These are phyloP conservation scores for Pseudocercospora fuligena DNA, from an alignment of 2,329 filamentous ascomycete species.

Conservation along the genomic window DNA sequence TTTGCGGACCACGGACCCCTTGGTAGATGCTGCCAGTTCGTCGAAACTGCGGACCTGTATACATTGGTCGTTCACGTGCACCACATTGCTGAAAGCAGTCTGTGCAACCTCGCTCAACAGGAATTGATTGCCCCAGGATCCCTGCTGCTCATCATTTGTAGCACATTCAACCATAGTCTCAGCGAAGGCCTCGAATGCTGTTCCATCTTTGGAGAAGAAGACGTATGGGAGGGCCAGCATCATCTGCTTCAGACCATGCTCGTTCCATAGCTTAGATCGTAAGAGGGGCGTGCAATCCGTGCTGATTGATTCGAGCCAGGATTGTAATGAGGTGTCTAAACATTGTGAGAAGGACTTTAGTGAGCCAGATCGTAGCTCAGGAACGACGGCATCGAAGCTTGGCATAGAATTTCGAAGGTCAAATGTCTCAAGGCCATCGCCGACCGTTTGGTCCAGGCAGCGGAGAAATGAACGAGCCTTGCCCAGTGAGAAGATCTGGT, in stretches of 20 bases:
- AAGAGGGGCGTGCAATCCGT: conserved; percentile 70
- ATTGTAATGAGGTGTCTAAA: conserved; percentile 71
- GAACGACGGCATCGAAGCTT: conserved; percentile 12
- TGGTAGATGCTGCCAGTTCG: conserved; percentile 49
- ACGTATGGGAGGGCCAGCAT: conserved; percentile 71
- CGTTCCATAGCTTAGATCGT: conserved; percentile 67
- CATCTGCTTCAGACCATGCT: conserved; percentile 68
- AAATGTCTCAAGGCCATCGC: background rate
- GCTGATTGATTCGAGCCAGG: conserved; percentile 78
- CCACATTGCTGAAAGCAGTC: conserved; percentile 65
- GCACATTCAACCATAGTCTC: conserved; percentile 75
- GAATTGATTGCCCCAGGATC: conserved; percentile 78
- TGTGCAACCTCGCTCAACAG: conserved; percentile 78
- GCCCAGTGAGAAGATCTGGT: conserved; percentile 81
- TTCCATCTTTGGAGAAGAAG: conserved; percentile 78
- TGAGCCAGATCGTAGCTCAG: conserved; percentile 10
- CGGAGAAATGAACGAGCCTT: conserved; percentile 88
- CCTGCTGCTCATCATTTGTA: conserved; percentile 56
- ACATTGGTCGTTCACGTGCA: conserved; percentile 62
- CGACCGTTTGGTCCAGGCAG: conserved; percentile 58
- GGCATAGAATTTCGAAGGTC: conserved; percentile 8
- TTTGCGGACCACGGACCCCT: conserved; percentile 14
- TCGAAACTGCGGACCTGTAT: conserved; percentile 63
- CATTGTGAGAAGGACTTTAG: conserved; percentile 70
- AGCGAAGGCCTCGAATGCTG: conserved; percentile 68